Base-by-base conservation (phyloP, 2,329 filamentous ascomycete species). In the Stromatinia cepivora region DNA sequence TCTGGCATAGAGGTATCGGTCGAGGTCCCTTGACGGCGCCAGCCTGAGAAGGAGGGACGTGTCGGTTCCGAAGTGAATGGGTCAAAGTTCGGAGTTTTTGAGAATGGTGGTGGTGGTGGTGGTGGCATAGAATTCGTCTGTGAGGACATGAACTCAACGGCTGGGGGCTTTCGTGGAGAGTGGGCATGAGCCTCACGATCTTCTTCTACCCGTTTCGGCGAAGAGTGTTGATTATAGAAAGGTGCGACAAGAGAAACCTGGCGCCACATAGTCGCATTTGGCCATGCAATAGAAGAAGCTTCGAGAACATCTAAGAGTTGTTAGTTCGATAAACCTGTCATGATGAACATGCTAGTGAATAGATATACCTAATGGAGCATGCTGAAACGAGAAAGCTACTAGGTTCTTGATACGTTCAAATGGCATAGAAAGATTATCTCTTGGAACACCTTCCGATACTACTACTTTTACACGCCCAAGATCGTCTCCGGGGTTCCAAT, bases 381-480 rank as follows among this genome's bases (percentile, higher is more conserved):
- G 92, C 76, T 95, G 92, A 75, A 96, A 97, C 0, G 92, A 90
- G 79, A 97, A 95, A 20, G 86, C 86, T 34, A 93, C 86, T 57
- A 93, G 80, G 75, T 94, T 92, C 76, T 90, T 91, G 71, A 91
- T 82, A 53, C 88, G 83, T 74, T 92, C 88, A 72, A 91, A 87
- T 0, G 87, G 85, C 54, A 81, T 79, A 2, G 81, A 80, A 0
- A 80, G 69, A 2, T 75, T 72, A 81, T 85, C 83, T 50, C 87
- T 82, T 13, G 84, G 82, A 70, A 93, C 88, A 0, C 91, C 89
- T 77, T 94, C 92, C 61, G 90, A 88, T 70, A 97, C 85, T 67
- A 93, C 79, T 36, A 96, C 79, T 77, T 90, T 93, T 80, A 97
- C 90, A 10, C 92, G 87, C 9, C 92, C 92, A 28, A 90, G 79